phyloP scores from a whole-genome alignment of 768 basidiomycete species.

The Asterophora parasitica region DNA sequence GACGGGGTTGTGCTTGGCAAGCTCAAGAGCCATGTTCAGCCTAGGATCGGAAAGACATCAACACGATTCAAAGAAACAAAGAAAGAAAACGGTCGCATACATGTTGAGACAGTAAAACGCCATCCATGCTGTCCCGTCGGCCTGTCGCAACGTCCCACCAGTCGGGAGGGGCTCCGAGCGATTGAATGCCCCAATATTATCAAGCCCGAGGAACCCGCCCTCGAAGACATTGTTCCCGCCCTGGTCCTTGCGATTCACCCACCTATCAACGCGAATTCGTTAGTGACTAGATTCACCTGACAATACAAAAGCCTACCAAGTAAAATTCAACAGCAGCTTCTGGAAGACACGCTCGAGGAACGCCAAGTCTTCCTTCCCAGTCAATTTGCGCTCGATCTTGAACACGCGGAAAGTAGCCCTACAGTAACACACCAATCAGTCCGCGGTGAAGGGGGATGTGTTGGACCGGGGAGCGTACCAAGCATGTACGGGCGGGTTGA shows the following conservation, averaged over 20 bases:
- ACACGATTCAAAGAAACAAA: not conserved
- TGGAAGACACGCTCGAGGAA: constrained; percentile 99
- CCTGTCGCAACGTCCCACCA: constrained; percentile 90
- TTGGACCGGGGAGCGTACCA: constrained; percentile 50
- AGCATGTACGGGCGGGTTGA: constrained; percentile 98
- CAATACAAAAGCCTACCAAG: constrained; percentile 54
- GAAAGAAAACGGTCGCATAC: constrained; percentile 36
- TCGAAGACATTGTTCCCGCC: constrained; percentile 97
- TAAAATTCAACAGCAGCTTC: constrained; percentile 94
- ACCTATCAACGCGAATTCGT: constrained; percentile 42
- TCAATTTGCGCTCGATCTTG: constrained; percentile 97
- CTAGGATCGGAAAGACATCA: constrained; percentile 36
- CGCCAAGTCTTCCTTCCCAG: constrained; percentile 81
- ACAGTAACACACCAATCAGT: not conserved
- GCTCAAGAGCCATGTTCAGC: constrained; percentile 94
- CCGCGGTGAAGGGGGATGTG: not conserved
- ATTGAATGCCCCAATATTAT: constrained; percentile 98
- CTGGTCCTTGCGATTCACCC: constrained; percentile 97
- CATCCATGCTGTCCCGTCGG: constrained; percentile 99
- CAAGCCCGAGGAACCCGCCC: constrained; percentile 95
- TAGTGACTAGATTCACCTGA: not conserved
- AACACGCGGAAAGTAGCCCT: constrained; percentile 98
- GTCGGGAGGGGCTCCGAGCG: constrained; percentile 95
- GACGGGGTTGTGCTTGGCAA: constrained; percentile 95
- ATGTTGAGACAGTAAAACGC: constrained; percentile 98